phyloP scores from a whole-genome alignment of 306 rosid genomes.

The Citrullus amarus region DNA sequence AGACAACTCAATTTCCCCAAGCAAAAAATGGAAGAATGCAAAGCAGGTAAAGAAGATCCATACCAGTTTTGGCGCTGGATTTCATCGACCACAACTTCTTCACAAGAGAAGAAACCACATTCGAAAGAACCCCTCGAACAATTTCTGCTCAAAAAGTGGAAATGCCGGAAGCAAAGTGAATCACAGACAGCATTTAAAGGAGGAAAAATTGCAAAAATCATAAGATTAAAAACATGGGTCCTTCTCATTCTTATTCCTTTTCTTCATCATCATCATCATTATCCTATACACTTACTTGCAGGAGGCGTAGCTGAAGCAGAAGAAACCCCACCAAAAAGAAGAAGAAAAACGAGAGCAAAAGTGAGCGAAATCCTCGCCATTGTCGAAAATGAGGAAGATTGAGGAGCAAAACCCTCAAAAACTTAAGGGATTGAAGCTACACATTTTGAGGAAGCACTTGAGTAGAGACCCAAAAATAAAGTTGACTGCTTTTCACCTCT shows the following conservation, averaged over 20 bases:
- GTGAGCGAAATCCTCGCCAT: constrained; percentile 37
- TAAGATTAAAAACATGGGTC: not conserved
- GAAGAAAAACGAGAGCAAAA: constrained; percentile 30
- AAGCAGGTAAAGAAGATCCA: not conserved
- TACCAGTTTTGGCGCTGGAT: constrained; percentile 55
- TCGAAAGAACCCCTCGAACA: constrained; percentile 66
- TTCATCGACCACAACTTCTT: constrained; percentile 83
- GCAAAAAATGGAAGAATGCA: constrained; percentile 7
- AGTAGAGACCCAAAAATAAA: constrained; percentile 24
- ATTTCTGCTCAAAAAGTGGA: constrained; percentile 41
- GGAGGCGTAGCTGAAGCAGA: constrained; percentile 75
- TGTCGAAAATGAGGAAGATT: constrained; percentile 15
- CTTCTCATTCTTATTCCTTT: not conserved
- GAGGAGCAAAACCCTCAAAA: constrained; percentile 23
- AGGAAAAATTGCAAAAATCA: not conserved
- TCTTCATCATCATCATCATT: not conserved
- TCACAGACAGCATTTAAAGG: not conserved
- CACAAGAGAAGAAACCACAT: constrained; percentile 69
- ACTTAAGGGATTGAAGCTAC: constrained; percentile 18
- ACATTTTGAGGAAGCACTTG: constrained; percentile 23
- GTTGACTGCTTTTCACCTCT: constrained; percentile 18
- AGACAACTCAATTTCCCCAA: not conserved
- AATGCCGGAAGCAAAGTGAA: constrained; percentile 3
- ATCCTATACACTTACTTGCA: constrained; percentile 46
- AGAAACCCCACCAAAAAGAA: constrained; percentile 40